phyloP scores from a whole-genome alignment of 768 basidiomycete genomes.

The Boletus pseudopeckii region DNA sequence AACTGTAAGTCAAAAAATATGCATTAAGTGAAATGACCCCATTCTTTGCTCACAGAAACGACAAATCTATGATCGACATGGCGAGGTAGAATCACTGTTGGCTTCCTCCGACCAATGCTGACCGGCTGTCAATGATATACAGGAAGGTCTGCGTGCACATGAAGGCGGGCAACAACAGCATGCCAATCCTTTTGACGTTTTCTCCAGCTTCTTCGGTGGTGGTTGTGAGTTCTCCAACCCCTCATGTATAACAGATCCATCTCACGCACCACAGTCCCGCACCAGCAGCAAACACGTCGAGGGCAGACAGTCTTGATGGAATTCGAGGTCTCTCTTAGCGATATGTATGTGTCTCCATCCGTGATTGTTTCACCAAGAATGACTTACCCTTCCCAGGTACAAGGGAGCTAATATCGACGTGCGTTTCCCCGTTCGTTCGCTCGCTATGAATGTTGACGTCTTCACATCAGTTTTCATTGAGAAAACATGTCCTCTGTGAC shows the following conservation, averaged over 20 bases:
- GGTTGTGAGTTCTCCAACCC: constrained; percentile 51
- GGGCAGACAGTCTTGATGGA: constrained; percentile 77
- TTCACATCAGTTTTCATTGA: constrained; percentile 75
- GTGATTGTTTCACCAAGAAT: not conserved
- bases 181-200: constrained; percentile 91
- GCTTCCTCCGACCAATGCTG: not conserved
- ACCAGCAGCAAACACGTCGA: constrained; percentile 60
- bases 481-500: constrained; percentile 90
- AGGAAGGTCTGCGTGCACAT: constrained; percentile 91
- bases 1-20: constrained; percentile 46
- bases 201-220: constrained; percentile 87
- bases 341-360: constrained; percentile 53
- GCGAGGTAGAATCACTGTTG: constrained; percentile 53
- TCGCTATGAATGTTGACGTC: not conserved
- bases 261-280: constrained; percentile 15
- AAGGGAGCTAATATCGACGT: constrained; percentile 84
- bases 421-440: constrained; percentile 16
- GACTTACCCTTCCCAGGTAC: constrained; percentile 49
- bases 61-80: constrained; percentile 89
- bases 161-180: constrained; percentile 77
- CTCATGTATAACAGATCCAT: not conserved
- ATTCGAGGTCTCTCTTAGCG: constrained; percentile 82
- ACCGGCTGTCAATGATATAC: constrained; percentile 11
- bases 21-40: not conserved
- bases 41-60: constrained; percentile 62